These are phyloP conservation scores for Neurospora pannonica DNA, from an alignment of 495 filamentous ascomycete genomes.

Conservation along the genomic window DNA sequence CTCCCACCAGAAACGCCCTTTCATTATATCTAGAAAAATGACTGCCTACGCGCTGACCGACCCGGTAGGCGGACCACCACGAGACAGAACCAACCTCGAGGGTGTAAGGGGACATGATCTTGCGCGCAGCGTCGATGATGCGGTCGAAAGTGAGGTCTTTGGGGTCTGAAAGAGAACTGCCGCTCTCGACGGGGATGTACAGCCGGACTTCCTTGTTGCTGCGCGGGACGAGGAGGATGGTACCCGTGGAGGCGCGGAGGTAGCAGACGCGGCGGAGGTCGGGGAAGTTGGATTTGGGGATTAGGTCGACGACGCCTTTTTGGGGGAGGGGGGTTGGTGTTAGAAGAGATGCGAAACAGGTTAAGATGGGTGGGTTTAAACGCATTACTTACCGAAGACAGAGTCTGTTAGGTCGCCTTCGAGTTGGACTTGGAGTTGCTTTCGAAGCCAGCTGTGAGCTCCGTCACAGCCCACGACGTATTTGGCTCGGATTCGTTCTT, in stretches of 20 bases:
- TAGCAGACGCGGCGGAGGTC: constrained; percentile 55
- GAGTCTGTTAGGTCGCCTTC: constrained; percentile 54
- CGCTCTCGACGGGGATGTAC: constrained; percentile 53
- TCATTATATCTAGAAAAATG: constrained; percentile 47
- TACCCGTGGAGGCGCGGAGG: constrained; percentile 53
- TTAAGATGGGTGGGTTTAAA: too few relatives aligned
- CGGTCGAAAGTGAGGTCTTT: constrained; percentile 43
- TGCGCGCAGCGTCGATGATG: constrained; percentile 50
- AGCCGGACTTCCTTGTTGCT: constrained; percentile 52
- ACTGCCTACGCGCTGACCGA: constrained; percentile 64
- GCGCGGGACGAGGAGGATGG: constrained; percentile 60
- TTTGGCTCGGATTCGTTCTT: constrained; percentile 41
- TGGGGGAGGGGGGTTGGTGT: too few relatives aligned
- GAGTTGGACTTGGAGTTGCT: constrained; percentile 41
- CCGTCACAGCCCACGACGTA: constrained; percentile 64
- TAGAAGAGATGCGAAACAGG: too few relatives aligned
- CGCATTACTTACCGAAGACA: constrained; percentile 43
- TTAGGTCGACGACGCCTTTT: constrained; percentile 48
- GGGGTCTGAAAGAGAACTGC: constrained; percentile 29
- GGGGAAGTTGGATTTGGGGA: constrained; percentile 60
- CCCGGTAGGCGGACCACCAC: constrained; percentile 44
- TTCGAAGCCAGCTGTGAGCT: constrained; percentile 52
- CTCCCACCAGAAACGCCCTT: constrained; percentile 55
- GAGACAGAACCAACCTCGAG: constrained; percentile 26
- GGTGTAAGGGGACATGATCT: constrained; percentile 52